Conservation (phyloP, 306 rosid species). For the Casuarina cunninghamiana region DNA sequence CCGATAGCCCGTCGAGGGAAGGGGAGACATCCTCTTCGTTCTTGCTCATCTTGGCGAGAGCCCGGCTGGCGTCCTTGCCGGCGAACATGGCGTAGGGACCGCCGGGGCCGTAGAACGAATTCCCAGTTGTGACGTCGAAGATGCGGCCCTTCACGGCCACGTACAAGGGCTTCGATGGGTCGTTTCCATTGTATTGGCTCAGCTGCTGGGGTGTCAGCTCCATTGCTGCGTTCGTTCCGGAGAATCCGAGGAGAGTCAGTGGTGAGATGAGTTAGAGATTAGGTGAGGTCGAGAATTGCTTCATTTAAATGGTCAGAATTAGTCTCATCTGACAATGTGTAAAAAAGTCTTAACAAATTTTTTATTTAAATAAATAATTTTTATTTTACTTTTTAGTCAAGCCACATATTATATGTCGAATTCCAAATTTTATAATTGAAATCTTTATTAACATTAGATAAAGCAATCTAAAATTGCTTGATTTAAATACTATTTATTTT, state of each 20-base stretch:
- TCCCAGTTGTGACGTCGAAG: constrained; percentile 81
- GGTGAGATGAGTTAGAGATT: no score
- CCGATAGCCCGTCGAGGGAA: constrained; percentile 79
- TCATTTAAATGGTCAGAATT: not conserved
- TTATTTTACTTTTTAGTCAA: no score
- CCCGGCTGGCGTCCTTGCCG: constrained; percentile 94
- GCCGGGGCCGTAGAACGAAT: constrained; percentile 88
- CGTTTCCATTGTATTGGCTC: constrained; percentile 63
- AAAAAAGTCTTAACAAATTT: no score
- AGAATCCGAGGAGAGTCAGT: not conserved
- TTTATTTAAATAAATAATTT: no score
- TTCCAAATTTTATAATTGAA: no score
- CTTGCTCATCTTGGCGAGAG: constrained; percentile 95
- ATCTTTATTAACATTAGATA: no score
- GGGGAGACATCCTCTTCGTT: constrained; percentile 68
- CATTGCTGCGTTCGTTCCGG: constrained; percentile 39
- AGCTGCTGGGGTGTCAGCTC: constrained; percentile 63
- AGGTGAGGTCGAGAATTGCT: not conserved
- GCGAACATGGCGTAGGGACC: constrained; percentile 94
- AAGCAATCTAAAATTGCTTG: no score
- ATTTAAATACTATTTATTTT: no score
- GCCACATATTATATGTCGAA: no score
- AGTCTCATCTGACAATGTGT: no score
- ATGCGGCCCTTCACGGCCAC: constrained; percentile 78
- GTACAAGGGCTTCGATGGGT: constrained; percentile 82